A percentile compares a stretch with the other conserved stretches of the same genome.
Conservation (phyloP, 371 early-diverging fungal species). For the Chytridiales sp. region DNA sequence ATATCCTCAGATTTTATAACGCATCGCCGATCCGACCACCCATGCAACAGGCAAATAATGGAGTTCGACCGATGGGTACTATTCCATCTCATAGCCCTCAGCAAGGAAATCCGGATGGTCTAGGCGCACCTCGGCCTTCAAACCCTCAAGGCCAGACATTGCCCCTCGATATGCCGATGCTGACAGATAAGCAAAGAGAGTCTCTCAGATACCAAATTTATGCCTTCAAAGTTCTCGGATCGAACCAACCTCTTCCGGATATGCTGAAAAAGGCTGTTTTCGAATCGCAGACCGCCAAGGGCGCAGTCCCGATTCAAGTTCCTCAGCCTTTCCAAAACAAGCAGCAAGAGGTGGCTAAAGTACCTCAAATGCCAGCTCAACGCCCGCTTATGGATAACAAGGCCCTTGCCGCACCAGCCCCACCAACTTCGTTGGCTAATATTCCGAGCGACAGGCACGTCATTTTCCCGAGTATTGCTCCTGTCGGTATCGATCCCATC, state of each 20-base stretch:
- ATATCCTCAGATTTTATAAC: not conserved
- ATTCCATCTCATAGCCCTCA: constrained; percentile 29
- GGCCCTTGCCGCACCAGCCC: not conserved
- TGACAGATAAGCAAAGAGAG: constrained; percentile 57
- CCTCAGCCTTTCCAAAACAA: not conserved
- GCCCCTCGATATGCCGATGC: constrained; percentile 51
- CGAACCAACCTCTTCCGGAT: constrained; percentile 74
- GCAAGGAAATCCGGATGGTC: constrained; percentile 37
- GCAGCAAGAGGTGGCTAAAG: not conserved
- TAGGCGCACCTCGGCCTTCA: constrained; percentile 42
- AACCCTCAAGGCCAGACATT: constrained; percentile 34
- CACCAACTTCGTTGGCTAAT: not conserved
- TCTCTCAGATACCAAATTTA: constrained; percentile 75
- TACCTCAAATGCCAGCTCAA: not conserved
- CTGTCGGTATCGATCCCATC: constrained; percentile 74
- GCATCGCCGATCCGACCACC: constrained; percentile 49
- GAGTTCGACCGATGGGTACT: not conserved
- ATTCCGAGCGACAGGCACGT: constrained; percentile 21
- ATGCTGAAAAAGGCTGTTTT: constrained; percentile 72
- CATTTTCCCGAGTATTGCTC: constrained; percentile 57
- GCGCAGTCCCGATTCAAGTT: too few species aligned
- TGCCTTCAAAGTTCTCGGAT: constrained; percentile 77
- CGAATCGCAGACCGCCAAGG: constrained; percentile 30
- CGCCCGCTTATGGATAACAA: not conserved
- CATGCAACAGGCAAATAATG: constrained; percentile 40